Conservation (phyloP, 1,284 basidiomycete species). For the Anthracocystis walkeri region DNA sequence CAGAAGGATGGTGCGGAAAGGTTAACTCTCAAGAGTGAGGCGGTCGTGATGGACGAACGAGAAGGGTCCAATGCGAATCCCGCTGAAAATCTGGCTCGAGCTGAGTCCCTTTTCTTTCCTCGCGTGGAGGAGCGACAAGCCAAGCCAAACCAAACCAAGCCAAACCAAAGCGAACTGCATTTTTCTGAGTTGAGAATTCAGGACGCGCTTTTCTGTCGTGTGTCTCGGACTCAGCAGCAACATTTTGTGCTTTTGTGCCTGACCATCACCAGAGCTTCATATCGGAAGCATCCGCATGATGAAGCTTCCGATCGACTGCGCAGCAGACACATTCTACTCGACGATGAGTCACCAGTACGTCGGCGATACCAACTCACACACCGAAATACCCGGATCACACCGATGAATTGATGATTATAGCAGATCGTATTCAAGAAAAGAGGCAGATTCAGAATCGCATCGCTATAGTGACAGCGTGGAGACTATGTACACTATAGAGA, state of each 20-base stretch:
- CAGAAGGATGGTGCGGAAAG: not conserved
- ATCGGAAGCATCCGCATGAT: constrained; percentile 1
- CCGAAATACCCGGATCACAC: not conserved
- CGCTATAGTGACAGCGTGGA: constrained; percentile 4
- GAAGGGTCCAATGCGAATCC: constrained; percentile 10
- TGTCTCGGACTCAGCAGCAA: not conserved
- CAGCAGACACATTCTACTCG: not conserved
- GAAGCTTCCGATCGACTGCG: not conserved
- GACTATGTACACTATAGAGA: not conserved
- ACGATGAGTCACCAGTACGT: not conserved
- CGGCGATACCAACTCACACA: not conserved
- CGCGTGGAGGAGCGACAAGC: constrained; percentile 13
- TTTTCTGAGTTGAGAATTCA: not conserved
- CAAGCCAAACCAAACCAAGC: too few species aligned
- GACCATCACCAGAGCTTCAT: not conserved
- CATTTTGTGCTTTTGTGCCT: not conserved
- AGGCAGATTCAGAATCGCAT: constrained; percentile 11
- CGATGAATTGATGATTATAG: not conserved
- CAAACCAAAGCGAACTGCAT: not conserved
- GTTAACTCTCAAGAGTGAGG: not conserved
- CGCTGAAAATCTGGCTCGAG: constrained; percentile 6
- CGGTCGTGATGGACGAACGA: not conserved
- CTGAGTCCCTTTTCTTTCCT: constrained; percentile 1
- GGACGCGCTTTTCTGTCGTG: constrained; percentile 13
- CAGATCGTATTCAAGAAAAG: not conserved